These are phyloP conservation scores for Phascolomyces articulosus DNA, from an alignment of 371 early-diverging fungal genomes.

Conservation along the genomic window DNA sequence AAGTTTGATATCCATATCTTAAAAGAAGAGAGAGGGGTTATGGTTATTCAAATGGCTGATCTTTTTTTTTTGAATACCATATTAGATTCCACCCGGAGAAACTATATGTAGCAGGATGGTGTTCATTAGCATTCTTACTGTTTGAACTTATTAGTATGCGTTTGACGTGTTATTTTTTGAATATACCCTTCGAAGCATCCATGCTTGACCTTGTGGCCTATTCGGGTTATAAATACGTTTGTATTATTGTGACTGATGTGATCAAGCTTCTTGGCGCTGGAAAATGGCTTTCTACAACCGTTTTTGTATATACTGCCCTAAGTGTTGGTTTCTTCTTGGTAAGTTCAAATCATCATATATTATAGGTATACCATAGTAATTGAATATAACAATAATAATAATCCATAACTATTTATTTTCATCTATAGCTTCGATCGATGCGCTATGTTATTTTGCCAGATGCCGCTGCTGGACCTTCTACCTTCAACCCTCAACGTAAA, in stretches of 20 bases:
- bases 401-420: too few species aligned
- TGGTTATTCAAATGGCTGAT: too few species aligned
- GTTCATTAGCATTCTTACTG: constrained; percentile 82
- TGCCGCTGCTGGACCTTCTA: constrained; percentile 69
- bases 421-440: constrained; percentile 87
- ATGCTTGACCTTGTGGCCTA: constrained; percentile 89
- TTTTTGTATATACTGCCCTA: constrained; percentile 77
- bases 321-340: constrained; percentile 76
- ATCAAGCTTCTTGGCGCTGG: constrained; percentile 51
- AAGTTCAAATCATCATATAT: too few species aligned
- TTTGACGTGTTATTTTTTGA: constrained; percentile 88
- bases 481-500: constrained; percentile 77
- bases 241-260: constrained; percentile 65
- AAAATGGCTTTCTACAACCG: constrained; percentile 59
- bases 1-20: constrained; percentile 21
- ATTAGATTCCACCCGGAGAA: constrained; percentile 89
- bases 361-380: too few species aligned
- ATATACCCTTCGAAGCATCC: constrained; percentile 83
- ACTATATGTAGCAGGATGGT: constrained; percentile 87
- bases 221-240: constrained; percentile 97
- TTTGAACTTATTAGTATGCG: constrained; percentile 85
- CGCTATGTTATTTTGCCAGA: constrained; percentile 91
- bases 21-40: too few species aligned
- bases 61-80: background rate
- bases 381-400: too few species aligned